Conservation (phyloP, 2,329 filamentous ascomycete species). For the Fusarium oxysporum region DNA sequence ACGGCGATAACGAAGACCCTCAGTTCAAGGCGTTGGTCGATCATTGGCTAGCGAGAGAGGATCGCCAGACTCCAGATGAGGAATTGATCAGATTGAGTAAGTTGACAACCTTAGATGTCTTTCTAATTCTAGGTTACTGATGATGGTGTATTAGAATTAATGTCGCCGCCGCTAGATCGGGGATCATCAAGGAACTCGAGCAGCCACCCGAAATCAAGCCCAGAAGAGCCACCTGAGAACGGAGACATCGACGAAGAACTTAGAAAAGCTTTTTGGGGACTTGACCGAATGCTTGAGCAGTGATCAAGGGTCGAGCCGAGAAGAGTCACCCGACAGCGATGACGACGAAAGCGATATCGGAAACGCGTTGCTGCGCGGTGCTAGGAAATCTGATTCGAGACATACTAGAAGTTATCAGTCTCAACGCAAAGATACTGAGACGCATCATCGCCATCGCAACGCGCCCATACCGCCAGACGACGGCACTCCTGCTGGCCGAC, state of each 20-base stretch:
- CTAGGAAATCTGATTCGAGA: background rate
- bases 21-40: background rate
- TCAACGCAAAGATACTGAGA: background rate
- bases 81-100: background rate
- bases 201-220: background rate
- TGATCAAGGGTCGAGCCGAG: background rate
- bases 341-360: background rate
- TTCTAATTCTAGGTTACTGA: rapidly evolving
- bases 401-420: background rate
- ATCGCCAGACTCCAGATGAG: background rate
- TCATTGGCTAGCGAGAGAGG: background rate
- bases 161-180: background rate
- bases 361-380: background rate
- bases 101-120: rapidly evolving
- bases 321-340: rapidly evolving
- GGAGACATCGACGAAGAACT: background rate
- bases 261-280: background rate
- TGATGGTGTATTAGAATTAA: background rate
- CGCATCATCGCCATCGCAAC: rapidly evolving
- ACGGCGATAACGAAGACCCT: background rate
- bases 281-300: rapidly evolving
- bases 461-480: rapidly evolving
- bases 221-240: too few species aligned
- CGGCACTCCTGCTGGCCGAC: background rate
- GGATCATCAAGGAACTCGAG: rapidly evolving